Evolutionary conservation across 169 alveolate genomes (phyloP), one percentile per base, ranked within the genome.

Genomic region (Plasmodium vivax): DNA sequence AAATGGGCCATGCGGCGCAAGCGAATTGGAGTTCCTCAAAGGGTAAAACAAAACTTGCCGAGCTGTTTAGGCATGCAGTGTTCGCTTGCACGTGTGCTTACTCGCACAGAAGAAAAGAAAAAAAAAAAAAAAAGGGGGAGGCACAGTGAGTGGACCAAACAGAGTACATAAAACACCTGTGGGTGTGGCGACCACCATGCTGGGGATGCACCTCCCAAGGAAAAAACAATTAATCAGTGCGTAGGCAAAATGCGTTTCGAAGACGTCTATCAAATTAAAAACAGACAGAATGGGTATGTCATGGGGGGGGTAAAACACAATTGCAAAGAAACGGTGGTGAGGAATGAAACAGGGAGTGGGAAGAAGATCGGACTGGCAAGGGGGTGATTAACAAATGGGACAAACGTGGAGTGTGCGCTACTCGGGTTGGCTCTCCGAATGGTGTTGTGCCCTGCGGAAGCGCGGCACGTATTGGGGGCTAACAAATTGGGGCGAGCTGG

Each of bases 71-170:
- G 62, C 23, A 51, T 51, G 62, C 16, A 51, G 8, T 14, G 3
- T 6, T 3, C 4, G 14, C 58, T 47, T 47, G 19, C 6, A 47
- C 6, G 58, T 47, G 0, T 47, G n/a, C n/a, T 47, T 47, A 47
- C 7, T 14, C 1, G 74, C 47, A 82, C 75, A 34, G 56, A 38
- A 83, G 51, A 87, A 77, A 58, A 79, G 38, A 83, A 45, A 90
- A 51, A 34, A 43, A 79, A 51, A 90, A 54, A 51, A 34, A 27
- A 58, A 51, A 90, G 27, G 34, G 54, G 41, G 43, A 51, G 8
- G 62, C 62, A 16, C 9, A 51, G 62, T 51, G 62, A 51, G 23
- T 23, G 8, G 62, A 51, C 16, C 62, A 51, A 51, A 36, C 47
- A 7, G 54, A 27, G 23, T 58, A 51, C 23, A 51, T 51, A 51